A percentile compares a stretch with the other conserved stretches of the same genome.
Conservation (phyloP, 75 land plant genomes). For the Picea glauca region DNA sequence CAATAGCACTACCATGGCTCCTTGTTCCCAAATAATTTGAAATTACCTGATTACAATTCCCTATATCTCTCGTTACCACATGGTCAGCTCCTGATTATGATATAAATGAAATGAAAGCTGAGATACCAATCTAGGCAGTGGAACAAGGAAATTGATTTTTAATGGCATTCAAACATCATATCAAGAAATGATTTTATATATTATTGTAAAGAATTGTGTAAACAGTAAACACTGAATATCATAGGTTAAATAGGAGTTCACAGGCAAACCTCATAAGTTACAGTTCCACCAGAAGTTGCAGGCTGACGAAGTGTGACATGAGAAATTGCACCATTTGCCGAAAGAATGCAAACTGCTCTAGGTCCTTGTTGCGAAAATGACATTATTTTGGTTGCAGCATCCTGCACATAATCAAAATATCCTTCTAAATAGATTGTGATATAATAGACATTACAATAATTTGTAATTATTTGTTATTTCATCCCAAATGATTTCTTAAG, state of each 20-base stretch:
- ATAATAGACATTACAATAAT: neutral
- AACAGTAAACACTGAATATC: neutral
- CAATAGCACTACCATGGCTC: too few species aligned
- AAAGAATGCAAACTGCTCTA: constrained; percentile 78
- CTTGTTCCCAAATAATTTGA: too few species aligned
- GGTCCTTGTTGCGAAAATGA: constrained; percentile 83
- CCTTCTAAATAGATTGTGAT: neutral
- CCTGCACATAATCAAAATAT: constrained; percentile 36
- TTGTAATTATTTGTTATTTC: neutral
- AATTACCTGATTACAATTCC: too few species aligned
- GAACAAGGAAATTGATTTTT: neutral
- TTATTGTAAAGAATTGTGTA: neutral
- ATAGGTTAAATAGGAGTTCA: neutral
- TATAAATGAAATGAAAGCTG: too few species aligned
- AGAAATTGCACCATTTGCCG: constrained; percentile 85
- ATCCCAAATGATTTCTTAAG: neutral
- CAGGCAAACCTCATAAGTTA: constrained; percentile 76
- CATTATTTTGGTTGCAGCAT: constrained; percentile 75
- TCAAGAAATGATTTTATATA: neutral
- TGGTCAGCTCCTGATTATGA: too few species aligned
- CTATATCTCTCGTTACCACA: too few species aligned
- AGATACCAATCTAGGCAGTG: neutral
- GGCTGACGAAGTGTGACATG: constrained; percentile 84
- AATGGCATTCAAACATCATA: neutral
- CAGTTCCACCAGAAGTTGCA: constrained; percentile 67